Percentiles rank a stretch among this genome's conserved stretches.
phyloP scores from a whole-genome alignment of 768 basidiomycete genomes.

The Leccinum truebloodii region DNA sequence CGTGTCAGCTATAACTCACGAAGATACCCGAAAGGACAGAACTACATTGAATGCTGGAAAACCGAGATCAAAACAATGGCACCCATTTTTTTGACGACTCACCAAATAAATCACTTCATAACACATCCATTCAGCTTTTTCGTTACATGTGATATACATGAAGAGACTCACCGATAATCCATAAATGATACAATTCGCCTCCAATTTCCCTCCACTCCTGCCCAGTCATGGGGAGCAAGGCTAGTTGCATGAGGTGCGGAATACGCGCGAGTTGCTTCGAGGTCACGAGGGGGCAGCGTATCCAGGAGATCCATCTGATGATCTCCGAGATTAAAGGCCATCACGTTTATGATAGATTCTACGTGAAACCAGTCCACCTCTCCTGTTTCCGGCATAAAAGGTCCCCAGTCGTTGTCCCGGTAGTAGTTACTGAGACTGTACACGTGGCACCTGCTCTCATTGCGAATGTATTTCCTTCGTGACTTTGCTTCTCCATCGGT shows the following conservation, averaged over 20 bases:
- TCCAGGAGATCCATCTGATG: constrained; percentile 37
- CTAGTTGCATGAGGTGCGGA: constrained; percentile 48
- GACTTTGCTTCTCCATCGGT: constrained; percentile 25
- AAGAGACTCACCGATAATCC: constrained; percentile 62
- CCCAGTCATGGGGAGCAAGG: constrained; percentile 56
- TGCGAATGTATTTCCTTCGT: constrained; percentile 38
- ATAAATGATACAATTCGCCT: constrained; percentile 72
- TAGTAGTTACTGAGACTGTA: constrained; percentile 67
- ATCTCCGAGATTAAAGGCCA: constrained; percentile 53
- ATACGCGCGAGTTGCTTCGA: constrained; percentile 54
- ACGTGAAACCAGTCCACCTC: constrained; percentile 64
- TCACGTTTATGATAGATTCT: constrained; percentile 57
- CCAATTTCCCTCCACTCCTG: constrained; percentile 77
- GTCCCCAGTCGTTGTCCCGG: constrained; percentile 56
- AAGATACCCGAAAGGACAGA: constrained; percentile 1
- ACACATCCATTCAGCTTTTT: constrained; percentile 16
- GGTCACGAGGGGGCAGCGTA: constrained; percentile 48
- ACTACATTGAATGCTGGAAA: constrained; percentile 52
- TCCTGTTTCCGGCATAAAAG: constrained; percentile 42
- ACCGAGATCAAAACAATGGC: background rate
- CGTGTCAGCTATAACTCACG: constrained; percentile 5
- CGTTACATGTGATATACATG: constrained; percentile 30
- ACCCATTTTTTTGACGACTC: constrained; percentile 2
- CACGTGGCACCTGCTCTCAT: constrained; percentile 54
- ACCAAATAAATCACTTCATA: constrained; percentile 28